phyloP scores from a whole-genome alignment of 177 flowering plant species.

The Telopea speciosissima region DNA sequence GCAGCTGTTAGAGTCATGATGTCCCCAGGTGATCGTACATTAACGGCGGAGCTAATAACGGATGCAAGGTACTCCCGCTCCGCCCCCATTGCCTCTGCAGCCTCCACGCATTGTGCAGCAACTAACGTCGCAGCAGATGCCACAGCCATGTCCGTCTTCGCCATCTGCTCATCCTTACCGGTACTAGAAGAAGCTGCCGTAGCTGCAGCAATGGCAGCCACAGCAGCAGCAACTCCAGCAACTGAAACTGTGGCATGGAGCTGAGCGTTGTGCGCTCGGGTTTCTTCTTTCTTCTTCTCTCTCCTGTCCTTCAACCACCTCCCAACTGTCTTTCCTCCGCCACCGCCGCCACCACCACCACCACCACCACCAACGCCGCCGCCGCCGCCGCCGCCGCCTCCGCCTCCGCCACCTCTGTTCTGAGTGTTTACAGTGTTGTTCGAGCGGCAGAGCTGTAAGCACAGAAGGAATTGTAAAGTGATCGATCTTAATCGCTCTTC shows the following conservation, averaged over 20 bases:
- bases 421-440: background rate
- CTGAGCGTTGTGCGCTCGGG: constrained; percentile 58
- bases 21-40: constrained; percentile 82
- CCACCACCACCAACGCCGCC: background rate
- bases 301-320: constrained; percentile 67
- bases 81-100: constrained; percentile 94
- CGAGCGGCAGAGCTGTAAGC: background rate
- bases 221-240: constrained; percentile 81
- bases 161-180: constrained; percentile 65
- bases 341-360: constrained; percentile 20
- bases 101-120: constrained; percentile 96
- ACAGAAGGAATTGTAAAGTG: too few relatives aligned
- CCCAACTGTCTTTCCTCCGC: constrained; percentile 48
- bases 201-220: constrained; percentile 65
- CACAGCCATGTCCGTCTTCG: constrained; percentile 87
- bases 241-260: constrained; percentile 79
- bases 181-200: constrained; percentile 45
- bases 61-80: constrained; percentile 81
- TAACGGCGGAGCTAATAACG: constrained; percentile 90
- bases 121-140: constrained; percentile 93
- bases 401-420: constrained; percentile 1
- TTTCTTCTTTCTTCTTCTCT: constrained; percentile 69
- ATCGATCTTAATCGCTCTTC: too few relatives aligned
- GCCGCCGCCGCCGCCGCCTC: background rate
- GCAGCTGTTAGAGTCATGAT: constrained; percentile 92